Conservation (phyloP, 495 filamentous ascomycete genomes). For the Penicillium taxi region DNA sequence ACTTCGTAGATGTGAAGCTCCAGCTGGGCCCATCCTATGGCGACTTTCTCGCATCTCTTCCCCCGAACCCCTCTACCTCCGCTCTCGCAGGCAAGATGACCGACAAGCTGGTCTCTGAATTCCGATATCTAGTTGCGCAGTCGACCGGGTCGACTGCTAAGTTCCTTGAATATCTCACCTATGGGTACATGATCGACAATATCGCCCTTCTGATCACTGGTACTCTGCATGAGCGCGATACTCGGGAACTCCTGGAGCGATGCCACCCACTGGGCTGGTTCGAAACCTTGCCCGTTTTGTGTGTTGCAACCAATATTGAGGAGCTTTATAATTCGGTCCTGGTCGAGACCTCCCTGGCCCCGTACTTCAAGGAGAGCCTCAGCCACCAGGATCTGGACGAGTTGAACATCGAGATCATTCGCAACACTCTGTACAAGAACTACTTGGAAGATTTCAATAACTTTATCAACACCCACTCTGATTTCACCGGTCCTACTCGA, state of each 20-base stretch:
- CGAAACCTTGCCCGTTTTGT: constrained; percentile 96
- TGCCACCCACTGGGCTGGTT: constrained; percentile 99
- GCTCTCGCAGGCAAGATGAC: constrained; percentile 89
- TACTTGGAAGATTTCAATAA: constrained; percentile 96
- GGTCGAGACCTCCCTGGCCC: constrained; percentile 89
- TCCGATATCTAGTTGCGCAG: constrained; percentile 90
- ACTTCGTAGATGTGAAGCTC: constrained; percentile 76
- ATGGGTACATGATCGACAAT: constrained; percentile 99
- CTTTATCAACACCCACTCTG: constrained; percentile 79
- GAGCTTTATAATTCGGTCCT: constrained; percentile 97
- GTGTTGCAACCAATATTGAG: constrained; percentile 95
- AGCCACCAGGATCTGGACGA: constrained; percentile 96
- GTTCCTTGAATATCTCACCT: constrained; percentile 95
- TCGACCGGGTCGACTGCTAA: constrained; percentile 81
- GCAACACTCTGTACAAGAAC: constrained; percentile 98
- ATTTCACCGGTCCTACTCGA: constrained; percentile 76
- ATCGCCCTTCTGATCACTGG: constrained; percentile 97
- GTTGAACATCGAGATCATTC: constrained; percentile 98
- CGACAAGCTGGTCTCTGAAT: constrained; percentile 96
- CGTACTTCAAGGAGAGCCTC: constrained; percentile 93
- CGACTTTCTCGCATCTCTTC: constrained; percentile 90
- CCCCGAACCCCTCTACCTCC: constrained; percentile 94
- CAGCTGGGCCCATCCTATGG: constrained; percentile 95
- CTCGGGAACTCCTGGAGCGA: constrained; percentile 85
- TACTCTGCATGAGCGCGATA: constrained; percentile 95